Conservation (phyloP, 2,329 filamentous ascomycete species). For the Ascochyta rabiei region DNA sequence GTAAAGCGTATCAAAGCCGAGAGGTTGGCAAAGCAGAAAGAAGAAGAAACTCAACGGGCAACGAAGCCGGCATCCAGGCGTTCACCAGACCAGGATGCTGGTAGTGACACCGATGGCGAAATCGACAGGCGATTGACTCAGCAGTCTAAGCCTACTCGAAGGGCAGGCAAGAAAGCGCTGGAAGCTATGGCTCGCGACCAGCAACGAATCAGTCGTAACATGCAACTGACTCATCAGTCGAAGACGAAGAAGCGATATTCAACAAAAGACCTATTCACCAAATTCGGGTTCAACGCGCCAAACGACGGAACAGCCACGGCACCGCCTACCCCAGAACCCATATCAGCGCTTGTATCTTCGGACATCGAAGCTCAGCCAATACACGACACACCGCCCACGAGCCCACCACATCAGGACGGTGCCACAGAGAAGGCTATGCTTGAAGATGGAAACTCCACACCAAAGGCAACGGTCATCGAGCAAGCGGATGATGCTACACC, state of each 20-base stretch:
- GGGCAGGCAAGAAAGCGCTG: constrained; percentile 91
- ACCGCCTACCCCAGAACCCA: constrained; percentile 44
- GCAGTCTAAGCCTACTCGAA: constrained; percentile 71
- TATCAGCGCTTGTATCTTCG: constrained; percentile 63
- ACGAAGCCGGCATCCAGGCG: constrained; percentile 43
- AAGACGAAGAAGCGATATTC: constrained; percentile 88
- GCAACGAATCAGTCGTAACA: constrained; percentile 84
- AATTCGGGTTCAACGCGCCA: constrained; percentile 73
- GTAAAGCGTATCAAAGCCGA: constrained; percentile 76
- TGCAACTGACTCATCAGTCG: constrained; percentile 89
- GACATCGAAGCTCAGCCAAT: constrained; percentile 58
- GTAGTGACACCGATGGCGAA: constrained; percentile 63
- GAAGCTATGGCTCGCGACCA: constrained; percentile 96
- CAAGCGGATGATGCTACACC: constrained; percentile 8
- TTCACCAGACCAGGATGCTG: constrained; percentile 52
- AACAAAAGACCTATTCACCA: constrained; percentile 80
- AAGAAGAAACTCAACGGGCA: constrained; percentile 49
- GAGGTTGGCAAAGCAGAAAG: constrained; percentile 69
- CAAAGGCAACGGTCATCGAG: constrained; percentile 4
- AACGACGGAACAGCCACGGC: constrained; percentile 16
- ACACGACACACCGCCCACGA: constrained; percentile 53
- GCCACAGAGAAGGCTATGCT: constrained; percentile 7
- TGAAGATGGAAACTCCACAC: not conserved
- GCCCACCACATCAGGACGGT: constrained; percentile 44
- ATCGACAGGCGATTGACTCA: constrained; percentile 64